These are phyloP conservation scores for Cryomyces minteri DNA, from an alignment of 495 filamentous ascomycete species.

Conservation along the genomic window DNA sequence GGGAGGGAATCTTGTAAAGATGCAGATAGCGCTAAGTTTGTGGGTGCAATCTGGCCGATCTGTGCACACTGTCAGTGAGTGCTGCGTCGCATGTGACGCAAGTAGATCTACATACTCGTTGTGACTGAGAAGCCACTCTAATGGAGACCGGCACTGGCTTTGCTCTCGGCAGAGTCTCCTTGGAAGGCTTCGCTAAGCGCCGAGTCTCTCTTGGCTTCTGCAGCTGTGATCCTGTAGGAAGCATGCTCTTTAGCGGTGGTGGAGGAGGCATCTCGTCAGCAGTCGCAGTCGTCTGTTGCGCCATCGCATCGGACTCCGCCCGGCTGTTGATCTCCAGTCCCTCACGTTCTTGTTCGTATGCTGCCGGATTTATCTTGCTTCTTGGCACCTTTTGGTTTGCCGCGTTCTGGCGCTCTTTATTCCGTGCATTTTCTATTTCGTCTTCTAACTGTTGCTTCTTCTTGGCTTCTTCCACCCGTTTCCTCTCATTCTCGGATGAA, in stretches of 20 bases:
- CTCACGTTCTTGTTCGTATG: constrained; percentile 13
- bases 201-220: constrained; percentile 36
- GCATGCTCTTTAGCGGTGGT: constrained; percentile 35
- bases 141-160: constrained; percentile 68
- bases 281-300: constrained; percentile 1
- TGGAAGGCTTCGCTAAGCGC: constrained; percentile 50
- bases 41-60: neutral
- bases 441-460: constrained; percentile 34
- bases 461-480: constrained; percentile 42
- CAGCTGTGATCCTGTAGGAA: constrained; percentile 22
- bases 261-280: constrained; percentile 32
- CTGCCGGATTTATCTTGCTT: constrained; percentile 23
- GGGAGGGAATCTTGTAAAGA: constrained; percentile 1
- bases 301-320: neutral
- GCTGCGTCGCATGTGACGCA: constrained; percentile 29
- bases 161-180: constrained; percentile 42
- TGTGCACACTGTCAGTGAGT: neutral
- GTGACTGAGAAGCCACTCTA: constrained; percentile 19
- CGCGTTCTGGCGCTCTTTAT: constrained; percentile 32
- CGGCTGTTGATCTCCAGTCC: too few relatives aligned
- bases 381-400: neutral
- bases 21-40: neutral
- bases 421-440: constrained; percentile 42
- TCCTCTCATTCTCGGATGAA: constrained; percentile 56
- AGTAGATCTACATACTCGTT: constrained; percentile 12